These are phyloP conservation scores for Globisporangium ultimum DNA, from an alignment of 352 stramenopile genomes.

Conservation along the genomic window DNA sequence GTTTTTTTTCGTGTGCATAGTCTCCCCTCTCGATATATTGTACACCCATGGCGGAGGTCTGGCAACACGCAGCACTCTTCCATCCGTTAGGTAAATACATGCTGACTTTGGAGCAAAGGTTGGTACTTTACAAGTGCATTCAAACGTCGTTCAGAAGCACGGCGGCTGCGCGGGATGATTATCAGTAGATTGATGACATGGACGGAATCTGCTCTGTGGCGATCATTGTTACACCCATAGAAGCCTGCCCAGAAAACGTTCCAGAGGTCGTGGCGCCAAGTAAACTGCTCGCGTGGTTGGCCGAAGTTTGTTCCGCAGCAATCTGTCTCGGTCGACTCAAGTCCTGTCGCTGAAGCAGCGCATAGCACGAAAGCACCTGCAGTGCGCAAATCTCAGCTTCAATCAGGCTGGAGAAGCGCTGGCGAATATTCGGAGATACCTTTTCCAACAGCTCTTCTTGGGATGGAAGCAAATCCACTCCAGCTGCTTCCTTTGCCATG, in stretches of 20 bases:
- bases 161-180: too few relatives aligned
- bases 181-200: slow-evolving; percentile 60
- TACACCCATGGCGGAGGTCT: too few relatives aligned
- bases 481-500: slow-evolving; percentile 15
- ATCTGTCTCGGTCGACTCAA: slow-evolving; percentile 19
- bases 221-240: slow-evolving; percentile 47
- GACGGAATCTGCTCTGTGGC: slow-evolving; percentile 47
- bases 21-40: too few relatives aligned
- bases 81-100: too few relatives aligned
- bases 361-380: slow-evolving; percentile 77
- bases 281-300: slow-evolving; percentile 13
- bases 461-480: slow-evolving; percentile 42
- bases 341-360: slow-evolving; percentile 52
- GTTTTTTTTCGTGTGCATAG: neutral
- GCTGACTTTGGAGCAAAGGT: too few relatives aligned
- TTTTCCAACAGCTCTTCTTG: slow-evolving; percentile 77
- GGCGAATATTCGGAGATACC: slow-evolving; percentile 63
- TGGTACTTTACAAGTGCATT: too few relatives aligned
- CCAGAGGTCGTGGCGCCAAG: neutral
- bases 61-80: too few relatives aligned
- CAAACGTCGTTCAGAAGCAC: too few relatives aligned
- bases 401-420: slow-evolving; percentile 67
- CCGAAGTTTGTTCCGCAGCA: slow-evolving; percentile 25
- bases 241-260: slow-evolving; percentile 15
- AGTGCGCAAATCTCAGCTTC: slow-evolving; percentile 77